phyloP scores from a whole-genome alignment of 495 filamentous ascomycete genomes.

The Talaromyces liani region DNA sequence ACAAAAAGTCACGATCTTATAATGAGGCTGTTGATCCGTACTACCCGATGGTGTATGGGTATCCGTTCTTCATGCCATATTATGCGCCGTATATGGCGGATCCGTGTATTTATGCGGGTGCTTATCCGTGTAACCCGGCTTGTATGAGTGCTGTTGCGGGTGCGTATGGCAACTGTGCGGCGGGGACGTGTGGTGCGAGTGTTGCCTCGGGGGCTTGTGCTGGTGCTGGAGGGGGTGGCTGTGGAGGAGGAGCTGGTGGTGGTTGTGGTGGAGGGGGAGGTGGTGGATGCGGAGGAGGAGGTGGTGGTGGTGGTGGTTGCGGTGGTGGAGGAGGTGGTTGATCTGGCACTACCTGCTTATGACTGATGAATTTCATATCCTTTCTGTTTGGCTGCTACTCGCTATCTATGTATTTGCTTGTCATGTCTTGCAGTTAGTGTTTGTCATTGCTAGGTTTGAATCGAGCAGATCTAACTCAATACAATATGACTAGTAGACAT shows the following conservation, averaged over 20 bases:
- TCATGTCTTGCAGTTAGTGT: neutral
- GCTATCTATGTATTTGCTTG: neutral
- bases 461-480: neutral
- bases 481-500: neutral
- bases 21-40: slow-evolving; percentile 16
- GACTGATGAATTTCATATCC: neutral
- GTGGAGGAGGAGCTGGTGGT: slow-evolving; percentile 14
- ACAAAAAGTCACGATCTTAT: slow-evolving; percentile 24
- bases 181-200: slow-evolving; percentile 43
- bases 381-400: neutral
- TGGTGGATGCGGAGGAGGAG: slow-evolving; percentile 11
- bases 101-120: slow-evolving; percentile 29
- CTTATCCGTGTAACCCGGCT: slow-evolving; percentile 36
- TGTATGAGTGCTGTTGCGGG: slow-evolving; percentile 35
- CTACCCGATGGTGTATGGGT: slow-evolving; percentile 35
- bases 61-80: slow-evolving; percentile 42
- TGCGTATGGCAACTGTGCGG: slow-evolving; percentile 37
- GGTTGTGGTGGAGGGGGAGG: slow-evolving; percentile 13
- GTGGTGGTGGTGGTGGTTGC: slow-evolving; percentile 7
- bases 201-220: slow-evolving; percentile 48
- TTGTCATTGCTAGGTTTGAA: neutral
- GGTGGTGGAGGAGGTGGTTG: slow-evolving; percentile 8
- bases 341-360: neutral
- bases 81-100: slow-evolving; percentile 47
- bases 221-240: slow-evolving; percentile 23